phyloP scores from a whole-genome alignment of 495 filamentous ascomycete species.

The Bombardia bombarda region DNA sequence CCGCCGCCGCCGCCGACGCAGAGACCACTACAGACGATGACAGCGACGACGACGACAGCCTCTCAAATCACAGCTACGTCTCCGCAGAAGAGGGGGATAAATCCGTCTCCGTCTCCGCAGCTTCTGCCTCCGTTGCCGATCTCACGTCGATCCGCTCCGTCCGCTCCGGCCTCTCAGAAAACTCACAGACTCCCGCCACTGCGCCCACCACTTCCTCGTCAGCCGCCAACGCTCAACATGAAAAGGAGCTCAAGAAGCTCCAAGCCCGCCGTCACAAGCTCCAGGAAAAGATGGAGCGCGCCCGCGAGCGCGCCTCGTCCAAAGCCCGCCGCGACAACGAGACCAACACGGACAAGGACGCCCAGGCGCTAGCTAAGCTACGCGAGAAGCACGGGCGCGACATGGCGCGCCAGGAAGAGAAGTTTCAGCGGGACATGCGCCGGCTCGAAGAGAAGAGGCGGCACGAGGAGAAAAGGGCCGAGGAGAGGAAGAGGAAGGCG shows the following conservation, averaged over 20 bases:
- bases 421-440: slow-evolving; percentile 51
- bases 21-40: no score
- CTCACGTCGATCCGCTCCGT: slow-evolving; percentile 17
- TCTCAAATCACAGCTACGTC: slow-evolving; percentile 37
- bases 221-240: slow-evolving; percentile 34
- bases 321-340: slow-evolving; percentile 31
- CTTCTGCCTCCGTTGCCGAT: slow-evolving; percentile 12
- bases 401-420: slow-evolving; percentile 55
- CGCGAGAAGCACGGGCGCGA: slow-evolving; percentile 54
- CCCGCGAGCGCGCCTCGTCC: slow-evolving; percentile 35
- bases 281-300: slow-evolving; percentile 56
- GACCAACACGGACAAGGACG: slow-evolving; percentile 28
- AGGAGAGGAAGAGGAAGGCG: slow-evolving; percentile 46
- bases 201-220: background rate
- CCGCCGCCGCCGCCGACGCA: background rate
- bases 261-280: slow-evolving; percentile 60
- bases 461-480: slow-evolving; percentile 52
- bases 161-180: slow-evolving; percentile 19
- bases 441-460: slow-evolving; percentile 56
- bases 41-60: slow-evolving; percentile 19
- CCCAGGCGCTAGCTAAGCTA: slow-evolving; percentile 39
- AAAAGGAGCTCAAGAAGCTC: slow-evolving; percentile 70
- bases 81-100: slow-evolving; percentile 29
- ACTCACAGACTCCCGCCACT: slow-evolving; percentile 3
- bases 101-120: slow-evolving; percentile 6